Conservation (phyloP, 2,329 filamentous ascomycete genomes). For the Pleoardoris graminearum region DNA sequence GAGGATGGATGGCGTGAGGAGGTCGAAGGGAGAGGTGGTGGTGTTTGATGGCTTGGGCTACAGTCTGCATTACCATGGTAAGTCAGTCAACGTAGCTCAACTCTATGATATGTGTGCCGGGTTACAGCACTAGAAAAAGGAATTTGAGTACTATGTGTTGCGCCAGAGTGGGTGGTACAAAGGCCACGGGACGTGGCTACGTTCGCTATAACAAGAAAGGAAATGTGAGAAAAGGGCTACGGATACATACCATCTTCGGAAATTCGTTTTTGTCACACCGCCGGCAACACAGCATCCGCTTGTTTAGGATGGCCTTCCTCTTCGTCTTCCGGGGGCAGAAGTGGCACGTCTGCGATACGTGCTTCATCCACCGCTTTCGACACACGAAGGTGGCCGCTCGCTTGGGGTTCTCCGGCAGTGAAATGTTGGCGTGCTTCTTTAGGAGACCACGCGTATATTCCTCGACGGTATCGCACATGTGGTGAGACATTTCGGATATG, state of each 20-base stretch:
- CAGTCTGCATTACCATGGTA: too few relatives aligned
- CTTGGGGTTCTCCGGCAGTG: slow-evolving; percentile 19
- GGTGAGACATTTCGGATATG: slow-evolving; percentile 28
- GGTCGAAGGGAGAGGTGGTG: too few relatives aligned
- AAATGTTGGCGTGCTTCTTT: slow-evolving; percentile 25
- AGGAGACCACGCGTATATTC: slow-evolving; percentile 36
- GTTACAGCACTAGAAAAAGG: too few relatives aligned
- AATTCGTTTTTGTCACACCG: slow-evolving; percentile 30
- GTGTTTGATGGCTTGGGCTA: too few relatives aligned
- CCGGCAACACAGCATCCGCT: slow-evolving; percentile 27
- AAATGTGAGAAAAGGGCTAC: too few relatives aligned
- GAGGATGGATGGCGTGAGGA: too few relatives aligned
- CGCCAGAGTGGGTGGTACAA: too few relatives aligned
- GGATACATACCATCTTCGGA: slow-evolving; percentile 32
- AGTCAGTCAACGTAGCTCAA: too few relatives aligned
- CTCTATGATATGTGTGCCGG: too few relatives aligned
- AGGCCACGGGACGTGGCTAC: too few relatives aligned
- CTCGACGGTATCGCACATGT: slow-evolving; percentile 30
- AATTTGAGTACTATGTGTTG: too few relatives aligned
- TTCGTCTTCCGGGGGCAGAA: slow-evolving; percentile 31
- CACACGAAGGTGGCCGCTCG: slow-evolving; percentile 13
- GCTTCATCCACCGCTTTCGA: slow-evolving; percentile 28
- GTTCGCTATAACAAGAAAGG: too few relatives aligned
- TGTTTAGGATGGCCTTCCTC: slow-evolving; percentile 30
- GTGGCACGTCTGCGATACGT: slow-evolving; percentile 29